These are phyloP conservation scores for Trichoderma breve DNA, from an alignment of 2,329 filamentous ascomycete species.

Conservation along the genomic window DNA sequence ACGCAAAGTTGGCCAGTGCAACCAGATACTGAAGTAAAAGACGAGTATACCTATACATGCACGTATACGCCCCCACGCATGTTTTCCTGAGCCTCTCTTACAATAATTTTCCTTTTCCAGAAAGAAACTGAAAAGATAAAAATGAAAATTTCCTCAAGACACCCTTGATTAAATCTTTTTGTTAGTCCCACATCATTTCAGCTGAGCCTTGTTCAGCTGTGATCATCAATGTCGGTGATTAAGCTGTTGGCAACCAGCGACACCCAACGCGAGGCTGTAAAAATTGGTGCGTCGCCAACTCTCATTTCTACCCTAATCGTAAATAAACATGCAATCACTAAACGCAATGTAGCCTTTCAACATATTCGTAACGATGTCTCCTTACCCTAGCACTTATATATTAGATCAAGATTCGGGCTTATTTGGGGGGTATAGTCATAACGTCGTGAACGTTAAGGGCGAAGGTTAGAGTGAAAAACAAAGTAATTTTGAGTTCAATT, in stretches of 20 bases:
- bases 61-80: neutral
- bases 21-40: neutral
- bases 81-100: too few relatives aligned
- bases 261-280: neutral
- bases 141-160: neutral
- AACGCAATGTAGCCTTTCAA: neutral
- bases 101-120: too few relatives aligned
- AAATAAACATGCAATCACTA: neutral
- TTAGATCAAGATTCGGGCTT: neutral
- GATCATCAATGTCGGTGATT: neutral
- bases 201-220: neutral
- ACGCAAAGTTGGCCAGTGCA: neutral
- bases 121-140: neutral
- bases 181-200: neutral
- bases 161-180: neutral
- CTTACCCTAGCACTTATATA: neutral
- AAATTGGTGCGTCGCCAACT: neutral
- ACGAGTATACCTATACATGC: neutral
- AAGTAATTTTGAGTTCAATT: neutral
- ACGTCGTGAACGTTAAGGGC: neutral
- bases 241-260: neutral
- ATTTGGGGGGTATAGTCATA: neutral
- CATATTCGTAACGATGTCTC: neutral
- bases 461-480: neutral
- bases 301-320: neutral